Conservation (phyloP, 768 basidiomycete species). For the Mycena alexandri region DNA sequence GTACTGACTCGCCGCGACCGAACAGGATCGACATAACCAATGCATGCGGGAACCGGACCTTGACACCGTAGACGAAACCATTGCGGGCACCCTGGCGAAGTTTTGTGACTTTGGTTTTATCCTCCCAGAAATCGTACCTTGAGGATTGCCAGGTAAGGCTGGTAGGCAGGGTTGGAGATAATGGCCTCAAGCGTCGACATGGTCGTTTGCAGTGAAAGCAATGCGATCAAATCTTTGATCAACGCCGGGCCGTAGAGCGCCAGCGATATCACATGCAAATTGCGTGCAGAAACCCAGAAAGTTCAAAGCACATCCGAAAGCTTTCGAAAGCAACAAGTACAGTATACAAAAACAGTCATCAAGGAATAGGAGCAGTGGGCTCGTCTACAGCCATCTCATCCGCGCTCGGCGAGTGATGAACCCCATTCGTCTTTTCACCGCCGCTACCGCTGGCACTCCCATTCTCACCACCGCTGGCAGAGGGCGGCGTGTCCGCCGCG, state of each 20-base stretch:
- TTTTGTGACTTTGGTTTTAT: background rate
- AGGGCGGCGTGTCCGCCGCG: slow-evolving; percentile 48
- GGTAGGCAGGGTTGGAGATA: slow-evolving; percentile 79
- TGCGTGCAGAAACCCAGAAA: background rate
- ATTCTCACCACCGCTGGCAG: slow-evolving; percentile 47
- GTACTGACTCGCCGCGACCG: slow-evolving; percentile 87
- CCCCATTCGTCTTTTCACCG: slow-evolving; percentile 26
- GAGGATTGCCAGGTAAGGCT: slow-evolving; percentile 92
- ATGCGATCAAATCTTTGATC: background rate
- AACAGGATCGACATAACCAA: slow-evolving; percentile 96
- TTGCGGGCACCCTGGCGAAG: slow-evolving; percentile 77
- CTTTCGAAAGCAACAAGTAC: slow-evolving; percentile 13
- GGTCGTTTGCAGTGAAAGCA: background rate
- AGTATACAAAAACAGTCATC: slow-evolving; percentile 24
- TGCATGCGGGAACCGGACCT: slow-evolving; percentile 95
- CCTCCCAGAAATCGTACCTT: slow-evolving; percentile 57
- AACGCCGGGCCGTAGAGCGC: background rate
- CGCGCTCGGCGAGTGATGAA: slow-evolving; percentile 20
- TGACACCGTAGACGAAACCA: slow-evolving; percentile 90
- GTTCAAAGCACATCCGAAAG: slow-evolving; percentile 19
- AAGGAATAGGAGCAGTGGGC: slow-evolving; percentile 21
- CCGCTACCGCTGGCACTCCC: slow-evolving; percentile 27
- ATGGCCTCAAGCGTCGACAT: slow-evolving; percentile 43
- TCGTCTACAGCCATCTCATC: slow-evolving; percentile 44
- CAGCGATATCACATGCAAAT: slow-evolving; percentile 14